Percentiles rank a stretch among this genome's conserved stretches.
These are phyloP conservation scores for Ceriops zippeliana DNA, from an alignment of 345 rosid genomes.

Conservation along the genomic window DNA sequence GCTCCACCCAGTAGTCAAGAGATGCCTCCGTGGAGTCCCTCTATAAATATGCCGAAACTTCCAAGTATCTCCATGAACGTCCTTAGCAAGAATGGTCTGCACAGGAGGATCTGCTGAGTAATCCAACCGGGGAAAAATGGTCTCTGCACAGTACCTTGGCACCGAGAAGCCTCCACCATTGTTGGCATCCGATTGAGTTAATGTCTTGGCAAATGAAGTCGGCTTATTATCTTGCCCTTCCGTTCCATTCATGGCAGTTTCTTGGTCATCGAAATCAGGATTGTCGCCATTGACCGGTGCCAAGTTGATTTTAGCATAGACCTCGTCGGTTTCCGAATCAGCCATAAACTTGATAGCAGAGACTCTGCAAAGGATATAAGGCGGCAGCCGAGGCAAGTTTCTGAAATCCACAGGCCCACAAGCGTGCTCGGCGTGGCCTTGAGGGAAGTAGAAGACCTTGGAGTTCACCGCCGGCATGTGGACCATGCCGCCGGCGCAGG, in stretches of 20 bases:
- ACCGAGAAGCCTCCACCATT: slow-evolving; percentile 99
- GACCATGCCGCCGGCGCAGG: slow-evolving; percentile 33
- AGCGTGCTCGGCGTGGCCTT: slow-evolving; percentile 28
- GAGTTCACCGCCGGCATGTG: slow-evolving; percentile 28
- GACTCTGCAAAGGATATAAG: slow-evolving; percentile 21
- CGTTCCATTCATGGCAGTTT: slow-evolving; percentile 8
- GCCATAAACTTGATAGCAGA: slow-evolving; percentile 25
- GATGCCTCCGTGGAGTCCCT: slow-evolving; percentile 94
- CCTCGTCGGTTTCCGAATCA: slow-evolving; percentile 31
- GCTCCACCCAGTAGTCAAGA: slow-evolving; percentile 97
- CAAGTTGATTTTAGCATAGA: slow-evolving; percentile 21
- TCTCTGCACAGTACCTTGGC: slow-evolving; percentile 95
- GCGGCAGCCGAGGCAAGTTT: slow-evolving; percentile 18
- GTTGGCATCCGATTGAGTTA: slow-evolving; percentile 97
- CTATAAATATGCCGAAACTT: slow-evolving; percentile 93
- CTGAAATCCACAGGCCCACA: slow-evolving; percentile 21
- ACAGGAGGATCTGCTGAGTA: slow-evolving; percentile 91
- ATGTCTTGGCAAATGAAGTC: slow-evolving; percentile 86
- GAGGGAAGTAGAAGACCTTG: slow-evolving; percentile 28
- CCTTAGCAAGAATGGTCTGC: slow-evolving; percentile 87
- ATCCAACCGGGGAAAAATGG: slow-evolving; percentile 83
- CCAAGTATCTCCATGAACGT: slow-evolving; percentile 91
- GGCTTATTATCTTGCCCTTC: slow-evolving; percentile 38
- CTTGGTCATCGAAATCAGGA: slow-evolving; percentile 31
- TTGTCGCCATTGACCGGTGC: slow-evolving; percentile 6